Percentiles rank a stretch among this genome's conserved stretches.
phyloP scores from a whole-genome alignment of 441 rosid species.

The Cnidoscolus chayamansa region DNA sequence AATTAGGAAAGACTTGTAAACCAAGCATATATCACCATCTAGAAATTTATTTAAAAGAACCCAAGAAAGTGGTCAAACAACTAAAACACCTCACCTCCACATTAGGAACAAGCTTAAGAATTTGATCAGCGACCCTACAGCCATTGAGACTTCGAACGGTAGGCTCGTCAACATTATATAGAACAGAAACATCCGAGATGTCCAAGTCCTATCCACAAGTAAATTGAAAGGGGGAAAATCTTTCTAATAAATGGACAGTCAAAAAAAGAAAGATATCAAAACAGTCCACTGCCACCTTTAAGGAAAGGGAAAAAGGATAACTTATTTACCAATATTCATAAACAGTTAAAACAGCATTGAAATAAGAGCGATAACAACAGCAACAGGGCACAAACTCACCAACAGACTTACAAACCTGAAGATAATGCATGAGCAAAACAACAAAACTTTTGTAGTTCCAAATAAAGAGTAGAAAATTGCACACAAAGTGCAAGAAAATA shows the following conservation, averaged over 20 bases:
- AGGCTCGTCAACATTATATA: constrained; percentile 54
- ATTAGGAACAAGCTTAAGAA: constrained; percentile 64
- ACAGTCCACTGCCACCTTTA: not conserved
- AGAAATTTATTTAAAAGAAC: not conserved
- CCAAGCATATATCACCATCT: constrained; percentile 2
- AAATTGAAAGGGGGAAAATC: not conserved
- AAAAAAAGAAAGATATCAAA: not conserved
- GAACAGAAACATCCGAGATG: constrained; percentile 49
- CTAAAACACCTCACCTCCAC: constrained; percentile 42
- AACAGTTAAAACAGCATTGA: not conserved
- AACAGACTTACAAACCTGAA: not conserved
- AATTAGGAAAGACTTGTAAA: constrained; percentile 14
- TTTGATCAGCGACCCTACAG: constrained; percentile 74
- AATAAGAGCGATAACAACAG: not conserved
- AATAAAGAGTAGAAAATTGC: not conserved
- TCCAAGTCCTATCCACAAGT: constrained; percentile 48
- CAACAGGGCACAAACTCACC: not conserved
- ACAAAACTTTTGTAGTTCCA: not conserved
- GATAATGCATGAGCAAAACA: not conserved
- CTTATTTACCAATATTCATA: not conserved
- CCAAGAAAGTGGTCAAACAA: not conserved
- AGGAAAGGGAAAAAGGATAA: not conserved
- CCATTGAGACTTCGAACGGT: constrained; percentile 71
- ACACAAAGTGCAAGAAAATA: not conserved
- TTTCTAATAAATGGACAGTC: not conserved